phyloP scores from a whole-genome alignment of 176 grass and related monocot genomes.

The Lolium perenne region DNA sequence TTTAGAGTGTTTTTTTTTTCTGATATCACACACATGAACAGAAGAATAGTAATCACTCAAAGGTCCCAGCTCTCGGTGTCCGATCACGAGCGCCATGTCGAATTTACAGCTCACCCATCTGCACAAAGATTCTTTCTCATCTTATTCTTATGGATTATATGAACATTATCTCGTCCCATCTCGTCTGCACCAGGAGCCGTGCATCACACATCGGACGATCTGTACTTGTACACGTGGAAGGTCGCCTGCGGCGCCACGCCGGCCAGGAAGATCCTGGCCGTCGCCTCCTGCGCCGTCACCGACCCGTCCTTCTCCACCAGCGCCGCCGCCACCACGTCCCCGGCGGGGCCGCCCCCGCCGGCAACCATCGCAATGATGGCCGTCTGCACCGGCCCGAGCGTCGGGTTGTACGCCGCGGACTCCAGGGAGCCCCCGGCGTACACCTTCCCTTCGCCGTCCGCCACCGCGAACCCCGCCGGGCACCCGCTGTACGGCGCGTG shows the following conservation, averaged over 20 bases:
- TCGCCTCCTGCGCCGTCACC: slow-evolving; percentile 72
- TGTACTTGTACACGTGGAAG: slow-evolving; percentile 80
- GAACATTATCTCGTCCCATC: slow-evolving; percentile 52
- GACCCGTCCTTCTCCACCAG: slow-evolving; percentile 79
- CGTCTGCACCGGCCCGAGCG: slow-evolving; percentile 82
- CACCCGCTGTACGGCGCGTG: slow-evolving; percentile 88
- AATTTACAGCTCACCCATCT: slow-evolving; percentile 39
- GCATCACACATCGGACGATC: slow-evolving; percentile 57
- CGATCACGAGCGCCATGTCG: slow-evolving; percentile 31
- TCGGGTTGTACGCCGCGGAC: slow-evolving; percentile 92
- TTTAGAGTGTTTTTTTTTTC: neutral
- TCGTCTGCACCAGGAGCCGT: slow-evolving; percentile 24
- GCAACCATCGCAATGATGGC: slow-evolving; percentile 77
- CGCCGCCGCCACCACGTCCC: slow-evolving; percentile 64
- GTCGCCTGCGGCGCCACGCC: slow-evolving; percentile 68
- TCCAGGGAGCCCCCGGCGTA: slow-evolving; percentile 75
- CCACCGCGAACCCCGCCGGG: slow-evolving; percentile 83
- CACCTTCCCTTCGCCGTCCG: slow-evolving; percentile 61
- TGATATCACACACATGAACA: slow-evolving; percentile 22
- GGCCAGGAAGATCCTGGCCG: slow-evolving; percentile 77
- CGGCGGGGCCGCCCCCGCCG: slow-evolving; percentile 32
- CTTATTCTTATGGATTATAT: slow-evolving; percentile 59
- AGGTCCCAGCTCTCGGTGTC: slow-evolving; percentile 7
- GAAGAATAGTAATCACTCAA: neutral
- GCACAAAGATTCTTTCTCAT: slow-evolving; percentile 31